Evolutionary conservation across 1,284 basidiomycete genomes (phyloP).

Genomic region (Ustilago vetiveriae): DNA sequence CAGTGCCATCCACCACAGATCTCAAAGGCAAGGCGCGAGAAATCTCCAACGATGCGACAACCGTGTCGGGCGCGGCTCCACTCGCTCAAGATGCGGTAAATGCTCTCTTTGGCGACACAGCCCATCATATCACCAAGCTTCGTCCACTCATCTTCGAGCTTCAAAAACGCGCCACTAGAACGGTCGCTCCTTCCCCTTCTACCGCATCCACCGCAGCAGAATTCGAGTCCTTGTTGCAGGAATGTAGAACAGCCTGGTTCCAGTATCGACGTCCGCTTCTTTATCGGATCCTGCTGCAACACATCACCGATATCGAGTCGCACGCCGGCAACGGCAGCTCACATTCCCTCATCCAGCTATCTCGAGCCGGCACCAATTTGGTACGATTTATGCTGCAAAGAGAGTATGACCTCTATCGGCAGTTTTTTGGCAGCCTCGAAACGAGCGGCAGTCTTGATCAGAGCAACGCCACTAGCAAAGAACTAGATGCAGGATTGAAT

Average conservation of each 20-base stretch:
- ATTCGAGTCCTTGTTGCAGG: conserved; percentile 47
- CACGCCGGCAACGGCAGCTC: background rate
- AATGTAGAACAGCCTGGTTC: conserved; percentile 51
- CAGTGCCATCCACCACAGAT: background rate
- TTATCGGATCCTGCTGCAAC: conserved; percentile 22
- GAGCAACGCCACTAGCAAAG: too few species aligned
- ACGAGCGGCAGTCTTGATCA: background rate
- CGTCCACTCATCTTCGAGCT: conserved; percentile 49
- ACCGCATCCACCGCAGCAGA: conserved; percentile 42
- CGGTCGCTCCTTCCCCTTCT: conserved; percentile 1
- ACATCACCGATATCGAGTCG: conserved; percentile 36
- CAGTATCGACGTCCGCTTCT: conserved; percentile 40
- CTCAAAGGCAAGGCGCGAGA: conserved; percentile 31
- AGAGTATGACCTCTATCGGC: conserved; percentile 28
- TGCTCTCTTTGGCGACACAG: conserved; percentile 13
- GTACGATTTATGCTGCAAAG: conserved; percentile 14
- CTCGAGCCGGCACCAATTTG: conserved; percentile 6
- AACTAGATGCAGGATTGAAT: conserved; percentile 8
- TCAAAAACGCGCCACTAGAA: conserved; percentile 21
- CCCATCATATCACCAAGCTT: conserved; percentile 28
- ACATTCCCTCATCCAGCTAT: conserved; percentile 7
- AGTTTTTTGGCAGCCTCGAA: conserved; percentile 16
- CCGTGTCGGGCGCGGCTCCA: background rate
- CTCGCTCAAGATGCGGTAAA: background rate
- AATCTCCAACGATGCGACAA: conserved; percentile 1